Conservation (phyloP, 169 alveolate genomes). For the Cryptosporidium canis region DNA sequence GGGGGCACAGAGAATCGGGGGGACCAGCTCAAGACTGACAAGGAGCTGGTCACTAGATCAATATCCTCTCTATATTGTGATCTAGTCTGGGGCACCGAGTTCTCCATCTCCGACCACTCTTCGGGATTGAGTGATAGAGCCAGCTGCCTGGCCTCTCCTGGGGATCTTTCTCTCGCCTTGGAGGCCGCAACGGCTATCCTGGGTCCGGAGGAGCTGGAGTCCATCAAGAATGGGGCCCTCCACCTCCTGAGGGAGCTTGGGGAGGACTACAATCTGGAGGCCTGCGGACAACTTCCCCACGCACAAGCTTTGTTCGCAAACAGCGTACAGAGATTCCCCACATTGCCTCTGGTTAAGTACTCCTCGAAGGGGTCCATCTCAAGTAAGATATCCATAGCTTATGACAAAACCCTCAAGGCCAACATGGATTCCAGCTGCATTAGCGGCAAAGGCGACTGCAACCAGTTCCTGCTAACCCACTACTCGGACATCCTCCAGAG, state of each 20-base stretch:
- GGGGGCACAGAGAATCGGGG: background rate
- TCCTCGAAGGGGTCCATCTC: constrained; percentile 27
- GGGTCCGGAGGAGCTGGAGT: background rate
- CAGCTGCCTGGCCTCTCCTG: background rate
- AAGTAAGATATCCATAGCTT: constrained; percentile 14
- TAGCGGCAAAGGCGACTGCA: background rate
- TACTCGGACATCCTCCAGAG: background rate
- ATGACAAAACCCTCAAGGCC: constrained; percentile 33
- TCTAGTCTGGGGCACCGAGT: background rate
- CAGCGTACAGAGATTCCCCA: constrained; percentile 10
- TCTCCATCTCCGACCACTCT: background rate
- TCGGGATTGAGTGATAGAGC: background rate
- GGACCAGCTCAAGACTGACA: background rate
- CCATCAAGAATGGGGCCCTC: background rate
- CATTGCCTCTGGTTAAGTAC: background rate
- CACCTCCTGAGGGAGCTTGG: background rate
- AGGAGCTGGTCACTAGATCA: background rate
- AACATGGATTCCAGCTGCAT: background rate
- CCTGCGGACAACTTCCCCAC: background rate
- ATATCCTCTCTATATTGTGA: constrained; percentile 6
- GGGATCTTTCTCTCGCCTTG: background rate
- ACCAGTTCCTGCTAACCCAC: constrained; percentile 5
- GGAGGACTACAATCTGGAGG: background rate
- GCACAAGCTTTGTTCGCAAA: background rate
- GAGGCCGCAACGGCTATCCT: background rate